Base-by-base conservation (phyloP, 441 rosid genomes). In the Flueggea neowawraea region DNA sequence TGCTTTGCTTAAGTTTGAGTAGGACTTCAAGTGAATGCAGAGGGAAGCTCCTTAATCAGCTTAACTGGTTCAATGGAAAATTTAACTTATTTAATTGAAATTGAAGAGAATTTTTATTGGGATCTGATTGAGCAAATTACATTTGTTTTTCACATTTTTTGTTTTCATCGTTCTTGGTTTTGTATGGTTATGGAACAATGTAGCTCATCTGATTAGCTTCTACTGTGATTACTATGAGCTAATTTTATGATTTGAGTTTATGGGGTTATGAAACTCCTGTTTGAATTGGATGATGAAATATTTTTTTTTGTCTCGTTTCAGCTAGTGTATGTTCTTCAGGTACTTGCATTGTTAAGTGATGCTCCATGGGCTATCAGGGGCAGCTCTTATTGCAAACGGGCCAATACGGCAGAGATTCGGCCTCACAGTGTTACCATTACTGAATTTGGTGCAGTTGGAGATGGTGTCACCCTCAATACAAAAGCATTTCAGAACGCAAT, bases 401-500 rank as follows among this genome's bases (percentile, higher is more conserved):
- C 72, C 55, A 68, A 69, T 48, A 60, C 81, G 12, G 82, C 50
- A 41, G 73, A 50, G 52, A 66, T 81, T 73, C 76, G 97, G 63
- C 97, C 97, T 77, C 99, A 91, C 75, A 95, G 99, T 52, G 96
- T 95, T 57, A 76, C 92, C 0, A 88, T 95, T 63, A 89, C 97
- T 31, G 99, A 95, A 71, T 95, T 95, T 72, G 99, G 97, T 22
- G 99, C 97, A 0, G 84, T 95, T 61, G 99, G 99, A 68, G 99
- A 95, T 78, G 97, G 99, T 7, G 75, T 85, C 58, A 89, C 97
- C 45, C 87, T 95, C 64, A 95, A 95, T 73, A 95, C 99, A 0
- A 95, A 89, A 78, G 99, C 99, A 3, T 95, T 95, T 72, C 99
- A 95, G 77, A 95, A 95, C 75, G 99, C 97, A 58, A 83, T 95